A percentile compares a stretch with the other conserved stretches of the same genome.
These are phyloP conservation scores for Sporothrix humicola DNA, from an alignment of 2,329 filamentous ascomycete species.

Conservation along the genomic window DNA sequence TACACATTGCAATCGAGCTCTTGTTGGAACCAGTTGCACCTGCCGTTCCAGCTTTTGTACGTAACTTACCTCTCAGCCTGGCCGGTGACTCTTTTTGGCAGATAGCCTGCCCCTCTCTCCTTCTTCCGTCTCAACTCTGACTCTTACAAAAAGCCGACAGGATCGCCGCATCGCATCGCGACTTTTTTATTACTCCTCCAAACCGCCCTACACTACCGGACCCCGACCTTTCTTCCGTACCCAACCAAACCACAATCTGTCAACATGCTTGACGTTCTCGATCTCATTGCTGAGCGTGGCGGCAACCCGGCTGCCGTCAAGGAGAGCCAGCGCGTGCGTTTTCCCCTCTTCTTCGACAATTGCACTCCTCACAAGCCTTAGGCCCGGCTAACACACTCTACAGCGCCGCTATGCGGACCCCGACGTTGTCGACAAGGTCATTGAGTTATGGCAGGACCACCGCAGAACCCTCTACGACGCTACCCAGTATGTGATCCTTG, in stretches of 20 bases:
- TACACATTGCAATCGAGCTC: not conserved
- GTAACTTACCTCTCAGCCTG: not conserved
- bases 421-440: constrained; percentile 88
- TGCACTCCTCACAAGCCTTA: not conserved
- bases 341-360: not conserved
- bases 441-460: constrained; percentile 84
- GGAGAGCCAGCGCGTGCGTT: constrained; percentile 73
- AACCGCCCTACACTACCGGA: not conserved
- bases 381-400: constrained; percentile 2
- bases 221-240: not conserved
- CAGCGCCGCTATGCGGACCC: constrained; percentile 75
- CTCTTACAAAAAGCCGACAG: constrained; percentile 22
- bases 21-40: not conserved
- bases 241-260: not conserved
- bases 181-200: not conserved
- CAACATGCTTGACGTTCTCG: constrained; percentile 63
- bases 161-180: constrained; percentile 19
- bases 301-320: constrained; percentile 91
- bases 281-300: constrained; percentile 84
- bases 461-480: constrained; percentile 63
- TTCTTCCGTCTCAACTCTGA: not conserved
- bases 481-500: constrained; percentile 58
- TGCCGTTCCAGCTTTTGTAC: constrained; percentile 18
- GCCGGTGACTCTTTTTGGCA: not conserved
- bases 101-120: not conserved